These are phyloP conservation scores for Phaffia rhodozyma DNA, from an alignment of 1,284 basidiomycete species.

Conservation along the genomic window DNA sequence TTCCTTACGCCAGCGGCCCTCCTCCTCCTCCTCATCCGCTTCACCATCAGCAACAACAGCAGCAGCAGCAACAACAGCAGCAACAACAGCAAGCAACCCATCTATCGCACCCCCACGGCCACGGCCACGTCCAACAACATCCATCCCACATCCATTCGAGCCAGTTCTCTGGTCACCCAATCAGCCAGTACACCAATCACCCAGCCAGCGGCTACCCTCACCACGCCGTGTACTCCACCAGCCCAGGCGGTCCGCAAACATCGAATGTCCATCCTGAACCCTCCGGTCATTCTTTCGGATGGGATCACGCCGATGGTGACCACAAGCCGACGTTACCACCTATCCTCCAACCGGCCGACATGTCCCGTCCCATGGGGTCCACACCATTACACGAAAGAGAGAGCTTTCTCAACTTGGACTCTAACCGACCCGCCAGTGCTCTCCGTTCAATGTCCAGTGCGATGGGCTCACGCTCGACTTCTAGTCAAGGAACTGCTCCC, in stretches of 20 bases:
- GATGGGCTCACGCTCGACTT: not conserved
- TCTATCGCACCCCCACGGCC: not conserved
- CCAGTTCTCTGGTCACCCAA: too few relatives aligned
- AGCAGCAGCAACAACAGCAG: constrained; percentile 2
- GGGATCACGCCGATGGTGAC: not conserved
- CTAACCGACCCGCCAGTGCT: too few relatives aligned
- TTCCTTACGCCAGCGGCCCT: not conserved
- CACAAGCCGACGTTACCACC: not conserved
- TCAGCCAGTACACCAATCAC: too few relatives aligned
- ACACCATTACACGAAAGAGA: constrained; percentile 50
- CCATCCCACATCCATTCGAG: not conserved
- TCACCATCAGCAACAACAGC: not conserved
- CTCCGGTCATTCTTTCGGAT: not conserved
- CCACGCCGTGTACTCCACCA: too few relatives aligned
- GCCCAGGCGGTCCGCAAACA: not conserved
- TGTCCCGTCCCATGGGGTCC: constrained; percentile 27
- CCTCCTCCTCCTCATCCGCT: not conserved
- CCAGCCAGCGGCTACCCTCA: too few relatives aligned
- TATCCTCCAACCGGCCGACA: not conserved
- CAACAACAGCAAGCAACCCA: not conserved
- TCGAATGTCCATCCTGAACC: not conserved
- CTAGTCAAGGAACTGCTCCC: not conserved
- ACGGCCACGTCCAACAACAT: not conserved
- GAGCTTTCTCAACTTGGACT: not conserved
- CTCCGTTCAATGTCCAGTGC: too few relatives aligned